Percentiles rank a stretch among this genome's conserved stretches.
These are phyloP conservation scores for Aspergillus sp. DNA, from an alignment of 2,329 filamentous ascomycete species.

Conservation along the genomic window DNA sequence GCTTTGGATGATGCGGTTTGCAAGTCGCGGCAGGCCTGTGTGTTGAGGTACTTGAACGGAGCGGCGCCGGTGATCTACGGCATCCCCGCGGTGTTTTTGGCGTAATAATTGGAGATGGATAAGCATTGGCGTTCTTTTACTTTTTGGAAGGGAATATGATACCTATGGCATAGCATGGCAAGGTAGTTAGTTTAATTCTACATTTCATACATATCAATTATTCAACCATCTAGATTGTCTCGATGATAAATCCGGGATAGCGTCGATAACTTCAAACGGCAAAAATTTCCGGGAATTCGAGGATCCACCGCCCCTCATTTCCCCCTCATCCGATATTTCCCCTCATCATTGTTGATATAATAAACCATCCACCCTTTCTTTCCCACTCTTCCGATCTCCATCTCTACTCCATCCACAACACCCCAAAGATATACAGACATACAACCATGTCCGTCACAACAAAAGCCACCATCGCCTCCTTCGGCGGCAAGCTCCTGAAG, in stretches of 20 bases:
- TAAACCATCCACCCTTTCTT: neutral
- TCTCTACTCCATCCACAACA: neutral
- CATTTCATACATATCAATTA: conserved; percentile 5
- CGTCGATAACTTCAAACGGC: conserved; percentile 6
- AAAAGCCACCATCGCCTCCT: conserved; percentile 84
- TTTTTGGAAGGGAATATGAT: neutral
- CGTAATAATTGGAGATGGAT: conserved; percentile 21
- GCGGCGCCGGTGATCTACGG: conserved; percentile 94
- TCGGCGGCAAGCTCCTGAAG: conserved; percentile 93
- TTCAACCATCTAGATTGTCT: neutral
- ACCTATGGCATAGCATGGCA: neutral
- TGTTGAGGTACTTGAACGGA: conserved; percentile 87
- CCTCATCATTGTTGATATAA: neutral
- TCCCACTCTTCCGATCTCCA: conserved; percentile 5
- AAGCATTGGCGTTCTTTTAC: conserved; percentile 1
- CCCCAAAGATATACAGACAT: neutral
- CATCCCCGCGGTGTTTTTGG: conserved; percentile 78
- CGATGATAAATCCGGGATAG: neutral
- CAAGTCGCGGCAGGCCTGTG: conserved; percentile 73
- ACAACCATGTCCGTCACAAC: conserved; percentile 78
- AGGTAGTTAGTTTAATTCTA: neutral
- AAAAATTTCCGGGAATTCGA: conserved; percentile 11
- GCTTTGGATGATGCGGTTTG: conserved; percentile 81
- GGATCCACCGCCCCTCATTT: conserved; percentile 9
- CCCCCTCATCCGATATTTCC: conserved; percentile 17